These are phyloP conservation scores for Detonula confervacea DNA, from an alignment of 352 stramenopile species.

Conservation along the genomic window DNA sequence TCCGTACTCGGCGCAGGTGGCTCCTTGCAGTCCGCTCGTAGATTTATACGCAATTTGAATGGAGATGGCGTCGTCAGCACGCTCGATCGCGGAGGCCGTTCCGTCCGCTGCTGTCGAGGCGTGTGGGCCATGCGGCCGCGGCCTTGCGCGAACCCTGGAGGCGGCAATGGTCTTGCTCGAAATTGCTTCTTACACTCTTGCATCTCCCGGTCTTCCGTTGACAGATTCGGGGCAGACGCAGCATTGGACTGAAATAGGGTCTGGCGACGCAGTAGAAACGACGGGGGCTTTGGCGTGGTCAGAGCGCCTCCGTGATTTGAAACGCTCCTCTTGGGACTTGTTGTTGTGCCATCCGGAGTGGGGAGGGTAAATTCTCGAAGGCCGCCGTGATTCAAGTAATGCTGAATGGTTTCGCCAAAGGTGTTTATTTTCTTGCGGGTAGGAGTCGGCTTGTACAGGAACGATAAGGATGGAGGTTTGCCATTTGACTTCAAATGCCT, in stretches of 20 bases:
- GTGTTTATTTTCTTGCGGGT: constrained; percentile 22
- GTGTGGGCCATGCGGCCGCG: no score
- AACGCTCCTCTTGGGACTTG: neutral
- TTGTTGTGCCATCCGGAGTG: no score
- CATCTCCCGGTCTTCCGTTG: constrained; percentile 24
- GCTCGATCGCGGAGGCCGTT: neutral
- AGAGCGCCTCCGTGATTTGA: no score
- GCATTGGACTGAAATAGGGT: neutral
- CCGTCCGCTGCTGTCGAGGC: no score
- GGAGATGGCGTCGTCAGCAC: constrained; percentile 29
- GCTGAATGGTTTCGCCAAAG: constrained; percentile 30
- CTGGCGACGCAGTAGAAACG: constrained; percentile 20
- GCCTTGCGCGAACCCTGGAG: neutral
- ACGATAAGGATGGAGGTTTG: constrained; percentile 6
- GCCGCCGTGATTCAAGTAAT: constrained; percentile 29
- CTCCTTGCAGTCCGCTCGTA: neutral
- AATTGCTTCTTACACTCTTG: constrained; percentile 41
- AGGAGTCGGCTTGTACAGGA: constrained; percentile 14
- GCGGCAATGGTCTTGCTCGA: constrained; percentile 10
- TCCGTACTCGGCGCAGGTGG: constrained; percentile 22
- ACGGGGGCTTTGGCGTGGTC: constrained; percentile 10
- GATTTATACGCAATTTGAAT: constrained; percentile 16
- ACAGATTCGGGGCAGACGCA: no score
- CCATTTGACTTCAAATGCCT: no score
- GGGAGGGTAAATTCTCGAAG: neutral